Evolutionary conservation across 345 rosid genomes (phyloP).

Genomic region (Geranium rotundifolium): DNA sequence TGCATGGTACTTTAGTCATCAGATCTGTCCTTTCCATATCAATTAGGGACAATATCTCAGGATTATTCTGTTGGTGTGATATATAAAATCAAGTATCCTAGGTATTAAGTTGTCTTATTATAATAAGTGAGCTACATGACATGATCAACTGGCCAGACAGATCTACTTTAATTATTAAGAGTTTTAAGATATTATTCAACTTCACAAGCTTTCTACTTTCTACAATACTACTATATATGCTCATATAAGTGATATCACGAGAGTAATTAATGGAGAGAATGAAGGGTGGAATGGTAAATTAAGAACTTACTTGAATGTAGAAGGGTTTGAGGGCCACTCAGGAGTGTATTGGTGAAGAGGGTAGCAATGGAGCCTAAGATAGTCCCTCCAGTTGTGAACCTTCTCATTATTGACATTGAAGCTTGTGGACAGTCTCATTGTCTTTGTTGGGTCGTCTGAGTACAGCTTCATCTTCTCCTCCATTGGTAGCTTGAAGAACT

Average conservation of each 20-base stretch:
- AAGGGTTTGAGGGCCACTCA: conserved; percentile 81
- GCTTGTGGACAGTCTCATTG: conserved; percentile 71
- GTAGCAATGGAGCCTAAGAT: conserved; percentile 66
- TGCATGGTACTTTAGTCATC: too few relatives aligned
- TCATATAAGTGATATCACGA: neutral
- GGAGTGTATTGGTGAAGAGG: conserved; percentile 55
- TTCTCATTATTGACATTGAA: conserved; percentile 71
- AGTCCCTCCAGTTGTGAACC: conserved; percentile 83
- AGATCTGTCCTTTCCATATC: too few relatives aligned
- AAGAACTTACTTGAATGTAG: conserved; percentile 50
- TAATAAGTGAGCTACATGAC: too few relatives aligned
- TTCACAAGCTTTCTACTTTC: too few relatives aligned
- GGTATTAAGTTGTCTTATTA: too few relatives aligned
- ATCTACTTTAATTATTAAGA: too few relatives aligned
- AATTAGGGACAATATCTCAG: too few relatives aligned
- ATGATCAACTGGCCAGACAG: too few relatives aligned
- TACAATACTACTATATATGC: neutral
- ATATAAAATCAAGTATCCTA: too few relatives aligned
- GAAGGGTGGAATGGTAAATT: neutral
- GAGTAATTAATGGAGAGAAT: neutral
- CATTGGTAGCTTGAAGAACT: conserved; percentile 50
- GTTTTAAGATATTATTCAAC: too few relatives aligned
- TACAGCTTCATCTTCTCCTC: conserved; percentile 80
- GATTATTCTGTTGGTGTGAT: too few relatives aligned
- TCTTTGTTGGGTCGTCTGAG: conserved; percentile 75